Base-by-base conservation (phyloP, 2,329 filamentous ascomycete genomes). In the Colletotrichum tofieldiae region DNA sequence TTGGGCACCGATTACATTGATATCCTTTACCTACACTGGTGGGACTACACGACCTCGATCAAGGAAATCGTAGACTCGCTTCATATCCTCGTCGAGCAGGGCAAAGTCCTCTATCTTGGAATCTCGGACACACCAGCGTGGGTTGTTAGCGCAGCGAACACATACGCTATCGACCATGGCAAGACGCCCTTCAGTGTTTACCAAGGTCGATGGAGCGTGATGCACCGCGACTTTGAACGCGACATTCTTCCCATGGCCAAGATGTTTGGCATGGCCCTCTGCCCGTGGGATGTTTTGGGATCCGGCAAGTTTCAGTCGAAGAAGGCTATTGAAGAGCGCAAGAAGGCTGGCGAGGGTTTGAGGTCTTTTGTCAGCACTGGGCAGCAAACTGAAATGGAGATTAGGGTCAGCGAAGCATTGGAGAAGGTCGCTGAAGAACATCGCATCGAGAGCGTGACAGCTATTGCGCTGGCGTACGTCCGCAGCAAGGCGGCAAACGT, bases 221-320 rank as follows among this genome's bases (percentile, higher is more conserved):
- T 78, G 63, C 39, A 67, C 37, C 78, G 82, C 3, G 82, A 83
- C 61, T 77, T 84, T 41, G 83, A 85, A 74, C 79, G 83, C 41
- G 82, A 85, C 4, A 83, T 85, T 45, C 74, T 86, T 9, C 84
- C 84, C 1, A 84, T 86, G 83, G 79, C 79, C 3, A 77, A 79
- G 20, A 76, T 79, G 45, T 82, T 82, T 39, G 83, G 83, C 60
- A 84, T 86, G 90, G 91, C 82, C 39, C 75, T 91, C 2, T 81
- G 85, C 0, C 90, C 91, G 0, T 93, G 90, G 89, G 90, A 89
- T 63, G 87, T 86, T 0, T 79, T 91, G 12, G 88, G 89, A n/a
- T 85, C 80, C 81, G 88, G 88, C 56, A 81, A 82, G 65, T 87
- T 88, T 79, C 85, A 87, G 78, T 82, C 83, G 16, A 77, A 78